Percentiles rank a stretch among this genome's conserved stretches.
Evolutionary conservation across 257 asterid species (phyloP).

Genomic region (Thymus mandschuricus): DNA sequence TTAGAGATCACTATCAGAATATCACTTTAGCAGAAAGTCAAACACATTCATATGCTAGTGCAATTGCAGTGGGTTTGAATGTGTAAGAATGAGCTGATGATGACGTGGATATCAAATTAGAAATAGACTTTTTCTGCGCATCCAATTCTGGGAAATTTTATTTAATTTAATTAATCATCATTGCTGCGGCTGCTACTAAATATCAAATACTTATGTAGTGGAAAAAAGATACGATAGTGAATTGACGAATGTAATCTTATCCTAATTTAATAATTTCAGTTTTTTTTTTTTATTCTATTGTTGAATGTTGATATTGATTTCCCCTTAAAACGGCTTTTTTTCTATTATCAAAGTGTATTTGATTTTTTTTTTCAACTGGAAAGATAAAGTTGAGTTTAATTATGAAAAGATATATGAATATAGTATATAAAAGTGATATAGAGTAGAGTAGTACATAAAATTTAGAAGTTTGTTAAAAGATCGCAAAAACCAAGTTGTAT

Average conservation of each 20-base stretch:
- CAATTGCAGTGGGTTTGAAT: conserved; percentile 37
- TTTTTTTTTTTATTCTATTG: neutral
- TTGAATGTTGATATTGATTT: conserved; percentile 4
- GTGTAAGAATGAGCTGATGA: conserved; percentile 45
- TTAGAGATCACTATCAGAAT: conserved; percentile 55
- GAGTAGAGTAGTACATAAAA: too few relatives aligned
- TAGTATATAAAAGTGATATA: too few relatives aligned
- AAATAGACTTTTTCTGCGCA: conserved; percentile 34
- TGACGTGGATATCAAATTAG: conserved; percentile 45
- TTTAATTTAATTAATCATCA: neutral
- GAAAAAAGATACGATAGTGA: conserved; percentile 25
- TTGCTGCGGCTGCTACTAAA: neutral
- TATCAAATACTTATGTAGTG: neutral
- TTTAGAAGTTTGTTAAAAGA: too few relatives aligned
- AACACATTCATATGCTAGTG: conserved; percentile 44
- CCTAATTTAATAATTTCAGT: conserved; percentile 14
- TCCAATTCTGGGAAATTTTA: conserved; percentile 27
- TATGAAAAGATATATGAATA: too few relatives aligned
- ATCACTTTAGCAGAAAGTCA: conserved; percentile 60
- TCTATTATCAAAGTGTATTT: neutral
- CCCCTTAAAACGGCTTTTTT: neutral
- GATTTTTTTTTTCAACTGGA: too few relatives aligned
- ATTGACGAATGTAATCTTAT: conserved; percentile 28
- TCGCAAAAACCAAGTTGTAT: too few relatives aligned
- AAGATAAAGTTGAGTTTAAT: too few relatives aligned